Evolutionary conservation across 441 rosid genomes (phyloP), one percentile per base, ranked within the genome.

Genomic region (Hura crepitans): DNA sequence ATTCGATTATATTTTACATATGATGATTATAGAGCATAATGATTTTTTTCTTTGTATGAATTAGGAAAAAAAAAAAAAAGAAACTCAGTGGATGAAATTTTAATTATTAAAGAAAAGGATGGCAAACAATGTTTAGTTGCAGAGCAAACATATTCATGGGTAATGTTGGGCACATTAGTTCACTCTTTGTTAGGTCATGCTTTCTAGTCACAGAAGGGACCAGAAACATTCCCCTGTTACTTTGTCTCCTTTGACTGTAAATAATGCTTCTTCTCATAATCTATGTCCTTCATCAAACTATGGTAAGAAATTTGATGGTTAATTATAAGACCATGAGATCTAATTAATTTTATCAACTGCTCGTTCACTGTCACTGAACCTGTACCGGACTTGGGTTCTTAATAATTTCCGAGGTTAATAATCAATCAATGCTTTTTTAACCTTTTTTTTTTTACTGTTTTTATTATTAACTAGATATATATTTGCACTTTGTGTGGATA

Each of bases 21-120:
- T 71, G 76, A 85, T 84, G 72, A 83, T 80, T 78, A 75, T 59
- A 63, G 65, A 64, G 46, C 81, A 78, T 76, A 76, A 84, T 85
- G 84, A 71, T 63, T 80, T 84, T n/a, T 83, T 76, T 82, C 84
- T 75, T 78, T 45, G 62, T 67, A 73, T 54, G 59, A 76, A 75
- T 53, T 66, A 62, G 42, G n/a, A n/a, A n/a, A n/a, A n/a, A 4
- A 64, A 66, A 37, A 47, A 42, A 20, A 68, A 72, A 46, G 27
- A 39, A 62, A 71, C 35, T 47, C 69, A 72, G 23, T 45, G 58
- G 65, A 66, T 75, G 64, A 47, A 56, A 72, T 50, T 5, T 65
- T 50, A 35, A 80, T 77, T 68, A 20, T 39, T 35, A 64, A 77
- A 78, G 61, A 71, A 69, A 76, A 77, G 39, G 51, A 18, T 6